Evolutionary conservation across 1,284 basidiomycete genomes (phyloP).

Genomic region (Mycocalia duriaeana): DNA sequence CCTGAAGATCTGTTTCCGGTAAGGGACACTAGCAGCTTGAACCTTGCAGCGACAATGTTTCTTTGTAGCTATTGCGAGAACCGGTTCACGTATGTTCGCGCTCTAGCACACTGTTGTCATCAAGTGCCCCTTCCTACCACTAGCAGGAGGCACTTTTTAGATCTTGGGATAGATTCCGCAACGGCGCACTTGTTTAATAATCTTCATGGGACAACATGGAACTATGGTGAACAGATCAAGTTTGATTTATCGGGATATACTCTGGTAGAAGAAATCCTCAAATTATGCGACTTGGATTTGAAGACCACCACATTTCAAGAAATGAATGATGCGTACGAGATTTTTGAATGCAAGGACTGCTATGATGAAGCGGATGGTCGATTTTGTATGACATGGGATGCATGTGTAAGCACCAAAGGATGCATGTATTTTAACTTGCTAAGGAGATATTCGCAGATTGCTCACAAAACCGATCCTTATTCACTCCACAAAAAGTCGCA

Average conservation of each 20-base stretch:
- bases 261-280: slow-evolving; percentile 1
- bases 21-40: not conserved
- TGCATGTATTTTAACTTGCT: no score
- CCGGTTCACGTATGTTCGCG: not conserved
- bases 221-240: not conserved
- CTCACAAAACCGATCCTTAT: no score
- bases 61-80: not conserved
- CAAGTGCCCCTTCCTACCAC: no score
- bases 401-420: no score
- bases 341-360: slow-evolving; percentile 11
- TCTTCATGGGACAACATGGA: not conserved
- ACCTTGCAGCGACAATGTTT: slow-evolving; percentile 5
- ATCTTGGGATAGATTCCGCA: not conserved
- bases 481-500: no score
- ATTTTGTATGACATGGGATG: slow-evolving; percentile 11
- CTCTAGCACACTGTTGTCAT: not conserved
- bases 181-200: not conserved
- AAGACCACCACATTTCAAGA: slow-evolving; percentile 2
- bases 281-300: slow-evolving; percentile 8
- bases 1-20: not conserved
- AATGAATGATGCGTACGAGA: slow-evolving; percentile 8
- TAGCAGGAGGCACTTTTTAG: not conserved
- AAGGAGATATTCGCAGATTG: no score
- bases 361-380: slow-evolving; percentile 2
- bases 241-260: not conserved